phyloP scores from a whole-genome alignment of 495 filamentous ascomycete species.

The Xylaria sp. region DNA sequence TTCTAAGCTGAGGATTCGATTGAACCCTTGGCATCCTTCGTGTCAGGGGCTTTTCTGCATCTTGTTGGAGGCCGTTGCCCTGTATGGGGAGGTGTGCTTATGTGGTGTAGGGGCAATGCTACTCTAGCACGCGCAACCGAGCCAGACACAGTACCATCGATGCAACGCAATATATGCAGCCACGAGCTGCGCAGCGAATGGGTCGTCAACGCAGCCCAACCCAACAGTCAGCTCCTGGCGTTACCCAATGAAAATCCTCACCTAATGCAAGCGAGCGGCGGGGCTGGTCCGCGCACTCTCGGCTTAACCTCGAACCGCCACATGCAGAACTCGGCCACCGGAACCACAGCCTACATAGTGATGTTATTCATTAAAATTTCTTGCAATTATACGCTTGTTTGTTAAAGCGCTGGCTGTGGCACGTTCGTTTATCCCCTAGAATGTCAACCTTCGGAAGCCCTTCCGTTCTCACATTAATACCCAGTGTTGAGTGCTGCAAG shows the following conservation, averaged over 20 bases:
- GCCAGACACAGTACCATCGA: constrained; percentile 8
- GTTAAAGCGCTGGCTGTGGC: background rate
- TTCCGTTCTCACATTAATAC: background rate
- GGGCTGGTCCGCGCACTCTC: constrained; percentile 3
- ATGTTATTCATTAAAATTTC: background rate
- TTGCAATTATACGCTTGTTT: background rate
- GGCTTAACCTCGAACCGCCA: constrained; percentile 6
- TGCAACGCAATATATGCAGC: constrained; percentile 19
- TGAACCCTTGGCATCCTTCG: constrained; percentile 15
- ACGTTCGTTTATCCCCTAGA: background rate
- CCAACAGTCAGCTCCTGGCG: background rate
- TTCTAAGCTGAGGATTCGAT: constrained; percentile 9
- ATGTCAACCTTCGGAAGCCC: background rate
- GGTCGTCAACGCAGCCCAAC: background rate
- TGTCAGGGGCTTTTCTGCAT: background rate
- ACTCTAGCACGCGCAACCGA: constrained; percentile 10
- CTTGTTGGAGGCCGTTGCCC: constrained; percentile 12
- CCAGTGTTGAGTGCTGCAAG: background rate
- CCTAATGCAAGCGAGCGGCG: constrained; percentile 10
- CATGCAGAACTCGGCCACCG: background rate
- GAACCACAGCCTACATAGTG: background rate
- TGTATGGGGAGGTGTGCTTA: constrained; percentile 7
- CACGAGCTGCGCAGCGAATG: constrained; percentile 1
- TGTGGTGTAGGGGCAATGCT: constrained; percentile 5
- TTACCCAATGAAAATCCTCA: background rate